These are phyloP conservation scores for Sporothrix luriei DNA, from an alignment of 2,329 filamentous ascomycete species.

Conservation along the genomic window DNA sequence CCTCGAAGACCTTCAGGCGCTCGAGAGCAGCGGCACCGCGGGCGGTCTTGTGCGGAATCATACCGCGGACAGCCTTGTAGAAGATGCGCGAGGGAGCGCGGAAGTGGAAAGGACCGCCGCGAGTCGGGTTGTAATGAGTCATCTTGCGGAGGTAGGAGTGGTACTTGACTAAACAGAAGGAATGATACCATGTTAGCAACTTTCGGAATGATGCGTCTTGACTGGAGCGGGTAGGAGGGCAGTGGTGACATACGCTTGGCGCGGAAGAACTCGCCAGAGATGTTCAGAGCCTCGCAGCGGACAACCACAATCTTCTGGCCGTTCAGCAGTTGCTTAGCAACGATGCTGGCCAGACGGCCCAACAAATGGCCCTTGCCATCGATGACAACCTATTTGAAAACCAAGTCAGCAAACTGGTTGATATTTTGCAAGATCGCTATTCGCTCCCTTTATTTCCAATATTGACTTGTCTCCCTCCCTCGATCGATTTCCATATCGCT, in stretches of 20 bases:
- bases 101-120: conserved; percentile 99
- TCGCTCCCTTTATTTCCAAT: neutral
- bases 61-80: conserved; percentile 99
- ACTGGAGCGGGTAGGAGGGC: neutral
- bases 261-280: conserved; percentile 99
- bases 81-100: conserved; percentile 98
- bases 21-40: conserved; percentile 95
- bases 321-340: conserved; percentile 98
- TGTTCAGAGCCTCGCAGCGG: conserved; percentile 98
- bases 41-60: conserved; percentile 99
- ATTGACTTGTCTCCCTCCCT: neutral
- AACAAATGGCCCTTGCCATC: conserved; percentile 99
- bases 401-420: conserved; percentile 27
- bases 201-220: neutral
- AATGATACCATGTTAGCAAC: neutral
- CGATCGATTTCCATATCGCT: neutral
- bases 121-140: conserved; percentile 99
- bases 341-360: conserved; percentile 95
- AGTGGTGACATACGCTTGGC: conserved; percentile 86
- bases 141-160: conserved; percentile 99
- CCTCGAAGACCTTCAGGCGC: conserved; percentile 99
- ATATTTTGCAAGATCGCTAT: neutral
- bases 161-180: conserved; percentile 82
- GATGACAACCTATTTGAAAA: conserved; percentile 78
- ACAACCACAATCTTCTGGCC: conserved; percentile 99